Base-by-base conservation (phyloP, 2,329 filamentous ascomycete genomes). In the Talaromyces sp. region DNA sequence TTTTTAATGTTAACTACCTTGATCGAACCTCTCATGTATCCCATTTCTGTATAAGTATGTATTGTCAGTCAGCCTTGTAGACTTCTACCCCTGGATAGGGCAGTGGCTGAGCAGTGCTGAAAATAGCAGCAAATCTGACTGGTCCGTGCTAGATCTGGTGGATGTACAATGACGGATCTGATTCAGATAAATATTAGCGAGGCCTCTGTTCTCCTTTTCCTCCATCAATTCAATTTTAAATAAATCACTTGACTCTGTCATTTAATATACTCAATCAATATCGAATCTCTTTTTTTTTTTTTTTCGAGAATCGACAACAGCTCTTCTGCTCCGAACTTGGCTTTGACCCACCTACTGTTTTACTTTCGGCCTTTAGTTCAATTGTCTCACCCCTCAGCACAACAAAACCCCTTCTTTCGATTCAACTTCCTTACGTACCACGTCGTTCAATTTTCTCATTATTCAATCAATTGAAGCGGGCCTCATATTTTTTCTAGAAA, bases 381-480 rank as follows among this genome's bases (percentile, higher is more conserved):
- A 11, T 33, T 56, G 52, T 56, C 31, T 56, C 33, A 56, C 52
- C 56, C 37, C 56, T 59, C 56, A 43, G 37, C 56, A 45, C 56
- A 59, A 59, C 39, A 59, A 59, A 59, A 5, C 56, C 56, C 56
- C 56, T 59, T 59, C 56, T 59, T 45, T 59, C 37, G 10, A 19
- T 31, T 27, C 56, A 22, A 56, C 25, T 35, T 45, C 15, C 33
- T 6, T 15, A 52, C 49, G 1, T 54, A 17, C 52, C 25, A 22
- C n/a, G 3, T 22, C 3, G 11, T 37, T 37, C 19, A 33, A 25
- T 22, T 13, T 31, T 37, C n/a, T 37, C 27, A 10, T 3, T 13
- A 22, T 47, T 25, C 17, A 22, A 22, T 56, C n/a, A 39, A 56
- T 37, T 22, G 11, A 37, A 35, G 27, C 17, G 11, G 8, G 1